These are phyloP conservation scores for Lachnellula cervina DNA, from an alignment of 2,329 filamentous ascomycete species.

Conservation along the genomic window DNA sequence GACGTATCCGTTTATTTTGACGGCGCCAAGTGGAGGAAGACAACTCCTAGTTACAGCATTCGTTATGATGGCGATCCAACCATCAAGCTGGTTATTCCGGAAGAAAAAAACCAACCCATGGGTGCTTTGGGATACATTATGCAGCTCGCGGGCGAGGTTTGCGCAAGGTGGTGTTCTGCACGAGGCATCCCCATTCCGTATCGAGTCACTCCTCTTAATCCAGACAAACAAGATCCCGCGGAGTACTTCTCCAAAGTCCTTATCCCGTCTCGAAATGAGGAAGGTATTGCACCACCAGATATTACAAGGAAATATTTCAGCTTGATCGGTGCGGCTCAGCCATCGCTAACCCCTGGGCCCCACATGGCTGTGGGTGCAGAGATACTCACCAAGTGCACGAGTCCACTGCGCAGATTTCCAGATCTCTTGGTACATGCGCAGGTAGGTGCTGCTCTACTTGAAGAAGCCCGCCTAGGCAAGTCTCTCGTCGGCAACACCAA, in stretches of 20 bases:
- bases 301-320: slow-evolving; percentile 23
- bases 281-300: slow-evolving; percentile 9
- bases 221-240: slow-evolving; percentile 19
- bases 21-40: slow-evolving; percentile 3
- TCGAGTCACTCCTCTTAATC: slow-evolving; percentile 33
- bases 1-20: slow-evolving; percentile 16
- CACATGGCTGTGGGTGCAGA: slow-evolving; percentile 55
- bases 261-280: slow-evolving; percentile 19
- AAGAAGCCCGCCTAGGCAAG: slow-evolving; percentile 37
- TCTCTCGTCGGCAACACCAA: slow-evolving; percentile 33
- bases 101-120: neutral
- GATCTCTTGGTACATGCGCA: slow-evolving; percentile 65
- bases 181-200: slow-evolving; percentile 57
- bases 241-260: slow-evolving; percentile 22
- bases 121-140: slow-evolving; percentile 41
- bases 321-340: slow-evolving; percentile 46
- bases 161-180: slow-evolving; percentile 54
- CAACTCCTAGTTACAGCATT: neutral
- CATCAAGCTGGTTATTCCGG: slow-evolving; percentile 18
- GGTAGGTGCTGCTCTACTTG: slow-evolving; percentile 52
- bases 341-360: slow-evolving; percentile 48
- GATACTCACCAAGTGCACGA: slow-evolving; percentile 60
- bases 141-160: slow-evolving; percentile 58
- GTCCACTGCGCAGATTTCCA: slow-evolving; percentile 58
- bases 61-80: slow-evolving; percentile 22